Conservation (phyloP, 257 asterid species). For the Penstemon davidsonii region DNA sequence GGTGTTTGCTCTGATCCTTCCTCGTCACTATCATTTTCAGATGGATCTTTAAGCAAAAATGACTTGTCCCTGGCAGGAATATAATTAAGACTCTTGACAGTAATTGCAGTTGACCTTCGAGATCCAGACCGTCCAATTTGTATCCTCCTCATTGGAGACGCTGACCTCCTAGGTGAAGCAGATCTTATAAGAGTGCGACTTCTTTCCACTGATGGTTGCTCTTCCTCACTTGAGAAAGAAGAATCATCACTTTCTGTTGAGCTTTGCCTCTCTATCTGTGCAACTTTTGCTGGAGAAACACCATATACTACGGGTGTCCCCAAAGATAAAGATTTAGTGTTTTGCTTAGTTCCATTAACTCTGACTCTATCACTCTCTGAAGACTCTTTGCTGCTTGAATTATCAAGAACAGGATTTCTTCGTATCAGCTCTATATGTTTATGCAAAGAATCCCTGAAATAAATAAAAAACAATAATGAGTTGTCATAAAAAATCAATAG, state of each 20-base stretch:
- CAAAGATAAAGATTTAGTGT: conserved; percentile 34
- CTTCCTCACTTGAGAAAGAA: conserved; percentile 80
- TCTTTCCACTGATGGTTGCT: conserved; percentile 63
- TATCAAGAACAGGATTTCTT: conserved; percentile 31
- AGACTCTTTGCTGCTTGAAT: conserved; percentile 31
- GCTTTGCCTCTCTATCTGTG: conserved; percentile 76
- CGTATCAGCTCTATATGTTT: conserved; percentile 49
- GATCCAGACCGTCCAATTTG: conserved; percentile 95
- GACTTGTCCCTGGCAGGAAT: conserved; percentile 70
- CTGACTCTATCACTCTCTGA: conserved; percentile 28
- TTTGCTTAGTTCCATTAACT: conserved; percentile 34
- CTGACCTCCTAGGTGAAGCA: conserved; percentile 93
- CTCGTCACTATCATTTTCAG: conserved; percentile 52
- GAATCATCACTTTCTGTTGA: conserved; percentile 73
- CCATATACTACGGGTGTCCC: conserved; percentile 59
- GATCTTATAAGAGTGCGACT: conserved; percentile 73
- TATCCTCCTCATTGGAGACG: conserved; percentile 97
- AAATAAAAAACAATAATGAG: conserved; percentile 14
- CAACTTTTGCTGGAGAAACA: conserved; percentile 92
- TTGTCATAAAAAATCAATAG: conserved; percentile 13
- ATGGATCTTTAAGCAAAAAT: conserved; percentile 46
- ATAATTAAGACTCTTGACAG: conserved; percentile 74
- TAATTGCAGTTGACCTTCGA: conserved; percentile 84
- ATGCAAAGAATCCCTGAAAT: conserved; percentile 64
- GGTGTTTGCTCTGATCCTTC: conserved; percentile 57